phyloP scores from a whole-genome alignment of 768 basidiomycete species.

The Coprinopsis sp. region DNA sequence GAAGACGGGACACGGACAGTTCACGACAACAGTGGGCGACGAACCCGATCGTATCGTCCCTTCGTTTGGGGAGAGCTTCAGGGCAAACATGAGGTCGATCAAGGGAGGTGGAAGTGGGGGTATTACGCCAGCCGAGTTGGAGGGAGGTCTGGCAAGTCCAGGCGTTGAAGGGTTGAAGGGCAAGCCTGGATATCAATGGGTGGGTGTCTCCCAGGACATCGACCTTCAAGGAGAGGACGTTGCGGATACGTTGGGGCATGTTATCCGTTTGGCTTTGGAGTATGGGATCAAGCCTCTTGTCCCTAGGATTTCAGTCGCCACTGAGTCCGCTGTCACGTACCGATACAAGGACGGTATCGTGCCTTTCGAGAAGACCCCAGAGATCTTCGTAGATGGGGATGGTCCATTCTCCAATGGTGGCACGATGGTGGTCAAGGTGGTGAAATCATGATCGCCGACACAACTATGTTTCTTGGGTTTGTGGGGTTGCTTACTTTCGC shows the following conservation, averaged over 20 bases:
- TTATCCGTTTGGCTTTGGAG: slow-evolving; percentile 38
- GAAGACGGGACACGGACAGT: slow-evolving; percentile 41
- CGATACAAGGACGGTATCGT: slow-evolving; percentile 29
- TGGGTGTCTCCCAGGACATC: slow-evolving; percentile 74
- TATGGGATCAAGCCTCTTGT: slow-evolving; percentile 42
- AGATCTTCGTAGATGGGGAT: slow-evolving; percentile 40
- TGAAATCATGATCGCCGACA: slow-evolving; percentile 20
- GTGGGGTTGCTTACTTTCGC: neutral
- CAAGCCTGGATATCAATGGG: slow-evolving; percentile 75
- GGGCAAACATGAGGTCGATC: slow-evolving; percentile 65
- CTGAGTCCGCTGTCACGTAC: slow-evolving; percentile 2
- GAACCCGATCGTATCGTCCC: slow-evolving; percentile 59
- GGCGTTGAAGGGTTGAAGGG: slow-evolving; percentile 25
- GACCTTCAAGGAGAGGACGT: slow-evolving; percentile 82
- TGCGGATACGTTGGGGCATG: slow-evolving; percentile 40
- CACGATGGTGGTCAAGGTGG: slow-evolving; percentile 42
- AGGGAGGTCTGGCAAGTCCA: slow-evolving; percentile 8
- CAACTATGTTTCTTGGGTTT: neutral
- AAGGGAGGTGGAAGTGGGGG: slow-evolving; percentile 19
- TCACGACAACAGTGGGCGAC: slow-evolving; percentile 81
- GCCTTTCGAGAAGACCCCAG: slow-evolving; percentile 51
- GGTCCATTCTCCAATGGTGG: slow-evolving; percentile 37
- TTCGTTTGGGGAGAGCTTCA: slow-evolving; percentile 67
- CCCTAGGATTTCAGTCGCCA: neutral
- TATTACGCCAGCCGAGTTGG: slow-evolving; percentile 7